phyloP scores from a whole-genome alignment of 2,329 filamentous ascomycete genomes.

The Chaetomium globosum region DNA sequence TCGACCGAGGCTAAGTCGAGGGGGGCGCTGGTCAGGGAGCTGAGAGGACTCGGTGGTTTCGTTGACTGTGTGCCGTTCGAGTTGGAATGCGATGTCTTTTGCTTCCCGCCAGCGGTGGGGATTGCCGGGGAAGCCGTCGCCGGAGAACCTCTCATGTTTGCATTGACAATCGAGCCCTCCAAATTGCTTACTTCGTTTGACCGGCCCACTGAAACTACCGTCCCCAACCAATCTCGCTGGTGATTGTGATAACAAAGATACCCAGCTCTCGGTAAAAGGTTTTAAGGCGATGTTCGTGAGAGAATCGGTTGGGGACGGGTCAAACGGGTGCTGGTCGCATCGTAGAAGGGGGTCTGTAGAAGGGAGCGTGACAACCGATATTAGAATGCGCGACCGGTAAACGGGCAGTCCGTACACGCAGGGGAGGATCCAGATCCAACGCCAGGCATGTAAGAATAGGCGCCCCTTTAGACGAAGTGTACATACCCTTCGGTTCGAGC shows the following conservation, averaged over 20 bases:
- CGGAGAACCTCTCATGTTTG: slow-evolving; percentile 57
- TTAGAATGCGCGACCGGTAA: slow-evolving; percentile 22
- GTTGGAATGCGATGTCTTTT: slow-evolving; percentile 55
- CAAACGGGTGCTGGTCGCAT: slow-evolving; percentile 32
- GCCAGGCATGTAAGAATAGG: neutral
- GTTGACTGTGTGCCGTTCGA: slow-evolving; percentile 57
- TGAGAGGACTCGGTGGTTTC: slow-evolving; percentile 56
- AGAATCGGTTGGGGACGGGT: slow-evolving; percentile 23
- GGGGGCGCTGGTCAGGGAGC: slow-evolving; percentile 60
- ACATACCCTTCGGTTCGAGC: slow-evolving; percentile 13
- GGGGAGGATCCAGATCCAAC: neutral
- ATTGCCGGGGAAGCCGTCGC: slow-evolving; percentile 45
- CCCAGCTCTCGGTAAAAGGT: neutral
- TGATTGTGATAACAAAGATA: neutral
- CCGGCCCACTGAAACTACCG: slow-evolving; percentile 33
- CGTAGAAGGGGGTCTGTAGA: slow-evolving; percentile 25
- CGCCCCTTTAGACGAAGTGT: neutral
- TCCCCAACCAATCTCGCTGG: slow-evolving; percentile 21
- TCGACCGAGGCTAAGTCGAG: slow-evolving; percentile 90
- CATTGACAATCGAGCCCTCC: slow-evolving; percentile 45
- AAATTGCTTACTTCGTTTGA: slow-evolving; percentile 24
- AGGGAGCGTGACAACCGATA: slow-evolving; percentile 3
- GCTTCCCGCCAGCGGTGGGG: slow-evolving; percentile 46
- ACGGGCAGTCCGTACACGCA: neutral
- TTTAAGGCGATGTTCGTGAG: neutral